phyloP scores from a whole-genome alignment of 345 rosid genomes.

The Populus simonii region DNA sequence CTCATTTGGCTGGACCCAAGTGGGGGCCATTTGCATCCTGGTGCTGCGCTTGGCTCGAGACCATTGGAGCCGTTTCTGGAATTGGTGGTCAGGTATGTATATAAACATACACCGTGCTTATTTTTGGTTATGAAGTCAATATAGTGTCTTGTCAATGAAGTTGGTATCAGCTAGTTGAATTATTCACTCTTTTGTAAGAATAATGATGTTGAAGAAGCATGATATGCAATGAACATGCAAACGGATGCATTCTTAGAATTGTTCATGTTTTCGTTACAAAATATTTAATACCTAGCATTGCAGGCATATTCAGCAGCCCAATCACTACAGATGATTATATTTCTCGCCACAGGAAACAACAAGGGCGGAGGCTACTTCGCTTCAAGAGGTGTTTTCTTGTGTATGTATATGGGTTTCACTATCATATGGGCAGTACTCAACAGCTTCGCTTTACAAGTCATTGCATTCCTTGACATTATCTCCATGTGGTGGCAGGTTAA shows the following conservation, averaged over 20 bases:
- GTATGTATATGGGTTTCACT: conserved; percentile 53
- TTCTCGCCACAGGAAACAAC: conserved; percentile 54
- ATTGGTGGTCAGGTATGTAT: conserved; percentile 53
- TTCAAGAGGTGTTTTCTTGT: conserved; percentile 53
- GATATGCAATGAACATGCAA: too few relatives aligned
- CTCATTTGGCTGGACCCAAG: conserved; percentile 59
- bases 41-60: conserved; percentile 73
- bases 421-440: conserved; percentile 63
- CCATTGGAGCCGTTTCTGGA: conserved; percentile 58
- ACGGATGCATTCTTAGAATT: too few relatives aligned
- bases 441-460: conserved; percentile 53
- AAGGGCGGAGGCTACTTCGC: conserved; percentile 61
- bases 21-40: conserved; percentile 71
- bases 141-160: too few relatives aligned
- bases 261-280: too few relatives aligned
- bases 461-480: conserved; percentile 58
- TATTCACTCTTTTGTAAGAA: too few relatives aligned
- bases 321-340: conserved; percentile 57
- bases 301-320: conserved; percentile 69
- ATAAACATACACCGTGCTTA: too few relatives aligned
- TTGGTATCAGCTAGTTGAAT: too few relatives aligned
- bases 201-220: too few relatives aligned
- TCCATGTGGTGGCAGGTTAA: conserved; percentile 73
- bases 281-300: too few relatives aligned
- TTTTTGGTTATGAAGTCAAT: too few relatives aligned